These are phyloP conservation scores for Acacia acuminata DNA, from an alignment of 306 rosid genomes.

Conservation along the genomic window DNA sequence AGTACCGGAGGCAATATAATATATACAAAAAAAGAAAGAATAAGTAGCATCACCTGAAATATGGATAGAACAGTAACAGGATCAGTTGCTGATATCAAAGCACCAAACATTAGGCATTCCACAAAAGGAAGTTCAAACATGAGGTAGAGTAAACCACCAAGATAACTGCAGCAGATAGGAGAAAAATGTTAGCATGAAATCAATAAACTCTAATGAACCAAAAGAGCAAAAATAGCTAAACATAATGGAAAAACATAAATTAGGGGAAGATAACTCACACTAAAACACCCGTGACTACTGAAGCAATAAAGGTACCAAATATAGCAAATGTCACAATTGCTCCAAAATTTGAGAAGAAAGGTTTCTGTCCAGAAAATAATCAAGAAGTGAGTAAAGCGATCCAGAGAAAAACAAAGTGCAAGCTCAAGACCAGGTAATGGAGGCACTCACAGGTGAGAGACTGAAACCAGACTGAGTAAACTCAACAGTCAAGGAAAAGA, in stretches of 20 bases:
- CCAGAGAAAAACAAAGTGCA: constrained; percentile 1
- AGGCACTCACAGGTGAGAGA: constrained; percentile 85
- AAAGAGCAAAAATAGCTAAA: neutral
- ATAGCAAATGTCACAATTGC: constrained; percentile 97
- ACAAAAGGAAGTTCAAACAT: constrained; percentile 96
- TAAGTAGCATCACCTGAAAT: constrained; percentile 69
- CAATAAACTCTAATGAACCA: constrained; percentile 27
- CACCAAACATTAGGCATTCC: constrained; percentile 98
- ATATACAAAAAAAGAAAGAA: neutral
- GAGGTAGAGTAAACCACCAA: constrained; percentile 84
- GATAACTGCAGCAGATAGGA: constrained; percentile 69
- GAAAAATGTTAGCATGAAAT: constrained; percentile 17
- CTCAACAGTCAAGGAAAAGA: constrained; percentile 59
- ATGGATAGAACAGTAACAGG: constrained; percentile 97
- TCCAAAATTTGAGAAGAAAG: constrained; percentile 97
- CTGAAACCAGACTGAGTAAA: constrained; percentile 98
- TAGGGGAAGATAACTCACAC: constrained; percentile 60
- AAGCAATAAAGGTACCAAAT: constrained; percentile 85
- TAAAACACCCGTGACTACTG: constrained; percentile 82
- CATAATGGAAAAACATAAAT: neutral
- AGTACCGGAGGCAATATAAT: neutral
- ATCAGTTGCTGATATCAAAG: constrained; percentile 98
- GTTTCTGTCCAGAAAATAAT: constrained; percentile 61
- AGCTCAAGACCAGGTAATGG: neutral
- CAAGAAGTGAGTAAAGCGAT: constrained; percentile 5